These are phyloP conservation scores for Xylaria multiplex DNA, from an alignment of 2,329 filamentous ascomycete species.

Conservation along the genomic window DNA sequence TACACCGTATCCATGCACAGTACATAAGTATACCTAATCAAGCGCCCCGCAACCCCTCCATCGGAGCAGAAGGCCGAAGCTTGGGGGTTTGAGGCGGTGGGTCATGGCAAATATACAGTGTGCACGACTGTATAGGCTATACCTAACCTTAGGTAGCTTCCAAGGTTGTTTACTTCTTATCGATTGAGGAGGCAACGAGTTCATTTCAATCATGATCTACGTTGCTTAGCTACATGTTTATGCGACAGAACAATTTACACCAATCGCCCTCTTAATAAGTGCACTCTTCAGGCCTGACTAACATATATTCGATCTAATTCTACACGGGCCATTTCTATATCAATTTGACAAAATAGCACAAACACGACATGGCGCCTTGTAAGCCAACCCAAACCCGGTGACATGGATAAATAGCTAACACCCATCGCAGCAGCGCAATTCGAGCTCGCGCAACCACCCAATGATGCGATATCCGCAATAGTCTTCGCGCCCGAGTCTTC, in stretches of 20 bases:
- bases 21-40: background rate
- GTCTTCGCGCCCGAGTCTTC: conserved; percentile 83
- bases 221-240: background rate
- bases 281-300: background rate
- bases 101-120: conserved; percentile 15
- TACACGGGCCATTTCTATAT: background rate
- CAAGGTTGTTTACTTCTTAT: conserved; percentile 34
- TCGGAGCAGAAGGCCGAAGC: background rate
- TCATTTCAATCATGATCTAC: background rate
- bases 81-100: conserved; percentile 18
- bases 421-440: conserved; percentile 73
- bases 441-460: conserved; percentile 82
- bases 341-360: conserved; percentile 3
- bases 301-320: background rate
- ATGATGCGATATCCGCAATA: conserved; percentile 86
- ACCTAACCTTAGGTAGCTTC: background rate
- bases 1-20: conserved; percentile 7
- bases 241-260: conserved; percentile 18
- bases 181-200: conserved; percentile 27
- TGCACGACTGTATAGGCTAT: background rate
- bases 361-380: conserved; percentile 44
- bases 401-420: conserved; percentile 7
- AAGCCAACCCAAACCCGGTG: conserved; percentile 7
- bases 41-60: conserved; percentile 37
- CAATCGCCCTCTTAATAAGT: background rate